These are phyloP conservation scores for Microascus cirrosus DNA, from an alignment of 2,329 filamentous ascomycete species.

Conservation along the genomic window DNA sequence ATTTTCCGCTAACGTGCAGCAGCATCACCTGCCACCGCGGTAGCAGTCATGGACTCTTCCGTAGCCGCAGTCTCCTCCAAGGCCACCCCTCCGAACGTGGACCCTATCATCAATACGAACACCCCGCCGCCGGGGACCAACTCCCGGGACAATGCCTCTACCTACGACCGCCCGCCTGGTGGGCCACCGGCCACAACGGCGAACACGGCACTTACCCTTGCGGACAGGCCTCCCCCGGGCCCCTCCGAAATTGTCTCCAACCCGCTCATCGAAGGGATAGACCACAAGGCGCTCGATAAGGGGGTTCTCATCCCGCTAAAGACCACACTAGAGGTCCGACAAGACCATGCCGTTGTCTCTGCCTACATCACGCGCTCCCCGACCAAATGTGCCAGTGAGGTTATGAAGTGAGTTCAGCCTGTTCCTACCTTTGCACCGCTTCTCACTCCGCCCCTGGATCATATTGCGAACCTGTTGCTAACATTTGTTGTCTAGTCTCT, in stretches of 20 bases:
- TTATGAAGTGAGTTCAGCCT: constrained; percentile 51
- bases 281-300: constrained; percentile 21
- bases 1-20: not conserved
- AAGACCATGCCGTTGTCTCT: constrained; percentile 45
- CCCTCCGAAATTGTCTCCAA: constrained; percentile 17
- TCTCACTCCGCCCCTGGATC: not conserved
- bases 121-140: not conserved
- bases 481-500: constrained; percentile 3
- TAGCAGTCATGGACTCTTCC: constrained; percentile 1
- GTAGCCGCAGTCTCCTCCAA: not conserved
- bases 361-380: constrained; percentile 65
- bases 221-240: constrained; percentile 6
- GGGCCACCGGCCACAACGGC: constrained; percentile 1
- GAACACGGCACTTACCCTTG: not conserved
- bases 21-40: not conserved
- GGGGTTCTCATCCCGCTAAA: constrained; percentile 51
- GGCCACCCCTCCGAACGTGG: not conserved
- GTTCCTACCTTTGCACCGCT: not conserved
- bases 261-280: constrained; percentile 23
- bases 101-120: not conserved
- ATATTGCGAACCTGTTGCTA: not conserved
- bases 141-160: not conserved
- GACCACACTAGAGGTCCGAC: constrained; percentile 51
- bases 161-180: not conserved
- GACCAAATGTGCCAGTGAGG: constrained; percentile 57